Evolutionary conservation across 2,329 filamentous ascomycete genomes (phyloP), one percentile per base, ranked within the genome.

Genomic region (Teratosphaeriaceae sp.): DNA sequence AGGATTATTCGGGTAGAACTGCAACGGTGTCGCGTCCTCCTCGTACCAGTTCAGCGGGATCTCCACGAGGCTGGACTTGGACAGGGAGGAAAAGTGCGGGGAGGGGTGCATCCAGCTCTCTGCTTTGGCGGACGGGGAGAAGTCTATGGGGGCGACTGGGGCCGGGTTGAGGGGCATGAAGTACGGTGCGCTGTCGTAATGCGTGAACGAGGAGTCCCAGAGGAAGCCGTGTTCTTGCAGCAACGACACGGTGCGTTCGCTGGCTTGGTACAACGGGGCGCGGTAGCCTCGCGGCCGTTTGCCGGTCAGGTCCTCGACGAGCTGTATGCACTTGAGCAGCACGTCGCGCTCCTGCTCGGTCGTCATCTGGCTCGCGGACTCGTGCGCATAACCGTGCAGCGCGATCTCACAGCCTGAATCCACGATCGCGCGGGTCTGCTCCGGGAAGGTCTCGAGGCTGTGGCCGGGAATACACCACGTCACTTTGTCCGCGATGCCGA

Each of bases 381-480:
- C 72, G 47, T 74, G 71, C n/a, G 64, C 63, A 49, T 73, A 74
- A 9, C 69, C 70, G 49, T 74, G 70, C 1, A 73, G 56, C 0
- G 66, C 75, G 35, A 79, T 71, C 50, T 79, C 75, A 4, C 67
- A 69, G 5, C 76, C 75, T 23, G 69, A 72, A 3, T 71, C 65
- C 2, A 76, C 59, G 18, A 80, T 74, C 35, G 65, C 63, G 39
- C 63, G 59, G 2, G 73, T 72, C 43, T 78, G 66, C 2, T 62
- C 56, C 0, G 75, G 75, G 47, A 80, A 80, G 8, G 70, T 76
- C 49, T 80, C 76, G 39, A 76, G 66, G 0, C 70, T 75, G 59
- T 80, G 76, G 36, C 76, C 76, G 0, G 77, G 77, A 9, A 80
- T 70, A 52, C 78, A 79, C 76, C 76, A 80, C 3, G 76, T 79